These are phyloP conservation scores for Martiniozyma asiatica DNA, from an alignment of 1,139 yeast species.

Conservation along the genomic window DNA sequence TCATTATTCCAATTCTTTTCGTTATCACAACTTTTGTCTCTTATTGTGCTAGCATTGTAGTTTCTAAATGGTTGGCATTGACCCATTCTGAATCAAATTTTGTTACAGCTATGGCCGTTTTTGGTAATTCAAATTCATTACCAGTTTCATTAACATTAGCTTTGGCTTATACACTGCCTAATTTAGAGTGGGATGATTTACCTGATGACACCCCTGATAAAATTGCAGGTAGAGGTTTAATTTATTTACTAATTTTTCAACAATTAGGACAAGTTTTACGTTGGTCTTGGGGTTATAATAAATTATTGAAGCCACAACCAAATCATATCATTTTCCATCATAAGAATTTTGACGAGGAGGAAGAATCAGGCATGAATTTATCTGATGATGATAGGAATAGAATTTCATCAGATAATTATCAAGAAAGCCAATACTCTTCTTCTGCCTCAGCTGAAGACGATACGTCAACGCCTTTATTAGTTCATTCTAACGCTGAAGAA, in stretches of 20 bases:
- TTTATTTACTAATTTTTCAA: slow-evolving; percentile 68
- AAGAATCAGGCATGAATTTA: too few relatives aligned
- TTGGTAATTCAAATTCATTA: slow-evolving; percentile 70
- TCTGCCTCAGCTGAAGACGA: too few relatives aligned
- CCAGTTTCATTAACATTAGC: slow-evolving; percentile 71
- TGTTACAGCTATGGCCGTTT: slow-evolving; percentile 82
- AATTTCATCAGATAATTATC: too few relatives aligned
- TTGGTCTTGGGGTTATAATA: slow-evolving; percentile 92
- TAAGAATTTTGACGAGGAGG: slow-evolving; percentile 4
- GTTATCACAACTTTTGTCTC: slow-evolving; percentile 56
- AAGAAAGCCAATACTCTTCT: background rate
- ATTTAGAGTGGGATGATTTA: slow-evolving; percentile 63
- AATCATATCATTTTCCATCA: slow-evolving; percentile 25
- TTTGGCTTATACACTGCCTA: slow-evolving; percentile 61
- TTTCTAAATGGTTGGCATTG: slow-evolving; percentile 36
- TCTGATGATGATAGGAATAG: too few relatives aligned
- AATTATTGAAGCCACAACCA: slow-evolving; percentile 38
- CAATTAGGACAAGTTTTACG: slow-evolving; percentile 75
- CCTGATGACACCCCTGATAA: slow-evolving; percentile 54
- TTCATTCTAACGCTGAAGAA: too few relatives aligned
- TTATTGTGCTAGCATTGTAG: slow-evolving; percentile 38
- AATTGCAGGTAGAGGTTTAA: slow-evolving; percentile 70
- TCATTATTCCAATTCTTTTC: slow-evolving; percentile 63
- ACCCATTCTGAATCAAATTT: slow-evolving; percentile 61
- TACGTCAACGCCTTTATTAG: slow-evolving; percentile 1